Evolutionary conservation across 1,284 basidiomycete species (phyloP).

Genomic region (Gomphus sp.): DNA sequence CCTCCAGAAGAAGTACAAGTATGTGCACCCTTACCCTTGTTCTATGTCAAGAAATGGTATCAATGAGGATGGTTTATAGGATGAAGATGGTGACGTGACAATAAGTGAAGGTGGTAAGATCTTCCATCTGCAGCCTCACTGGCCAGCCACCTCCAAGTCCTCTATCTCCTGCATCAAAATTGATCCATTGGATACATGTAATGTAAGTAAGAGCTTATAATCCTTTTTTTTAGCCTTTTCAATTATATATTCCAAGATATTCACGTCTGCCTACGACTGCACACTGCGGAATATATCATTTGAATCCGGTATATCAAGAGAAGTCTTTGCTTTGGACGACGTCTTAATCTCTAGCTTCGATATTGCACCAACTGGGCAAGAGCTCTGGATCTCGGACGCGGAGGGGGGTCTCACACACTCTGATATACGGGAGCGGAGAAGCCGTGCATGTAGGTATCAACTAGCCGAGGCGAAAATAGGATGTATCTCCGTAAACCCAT

Average conservation of each 20-base stretch:
- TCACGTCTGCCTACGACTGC: constrained; percentile 71
- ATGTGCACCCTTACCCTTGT: neutral
- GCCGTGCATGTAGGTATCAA: constrained; percentile 48
- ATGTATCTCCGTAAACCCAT: constrained; percentile 65
- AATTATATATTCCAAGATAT: constrained; percentile 38
- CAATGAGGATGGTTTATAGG: constrained; percentile 19
- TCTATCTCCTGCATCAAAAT: constrained; percentile 69
- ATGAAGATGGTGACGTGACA: constrained; percentile 49
- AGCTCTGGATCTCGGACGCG: constrained; percentile 74
- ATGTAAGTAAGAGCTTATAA: constrained; percentile 30
- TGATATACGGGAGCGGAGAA: constrained; percentile 56
- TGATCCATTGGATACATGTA: constrained; percentile 62
- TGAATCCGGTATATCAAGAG: constrained; percentile 49
- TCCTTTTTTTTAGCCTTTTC: neutral
- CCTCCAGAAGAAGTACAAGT: constrained; percentile 40
- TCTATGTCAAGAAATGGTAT: neutral
- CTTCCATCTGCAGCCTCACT: constrained; percentile 72
- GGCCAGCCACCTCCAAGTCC: constrained; percentile 70
- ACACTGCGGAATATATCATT: constrained; percentile 65
- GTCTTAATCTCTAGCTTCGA: constrained; percentile 59
- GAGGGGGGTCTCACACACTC: constrained; percentile 60
- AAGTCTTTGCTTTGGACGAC: constrained; percentile 54
- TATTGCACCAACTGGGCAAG: constrained; percentile 51
- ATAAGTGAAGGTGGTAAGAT: constrained; percentile 53
- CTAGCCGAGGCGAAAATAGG: constrained; percentile 61